Evolutionary conservation across 2,329 filamentous ascomycete genomes (phyloP).

Genomic region (Penicillium italicum): DNA sequence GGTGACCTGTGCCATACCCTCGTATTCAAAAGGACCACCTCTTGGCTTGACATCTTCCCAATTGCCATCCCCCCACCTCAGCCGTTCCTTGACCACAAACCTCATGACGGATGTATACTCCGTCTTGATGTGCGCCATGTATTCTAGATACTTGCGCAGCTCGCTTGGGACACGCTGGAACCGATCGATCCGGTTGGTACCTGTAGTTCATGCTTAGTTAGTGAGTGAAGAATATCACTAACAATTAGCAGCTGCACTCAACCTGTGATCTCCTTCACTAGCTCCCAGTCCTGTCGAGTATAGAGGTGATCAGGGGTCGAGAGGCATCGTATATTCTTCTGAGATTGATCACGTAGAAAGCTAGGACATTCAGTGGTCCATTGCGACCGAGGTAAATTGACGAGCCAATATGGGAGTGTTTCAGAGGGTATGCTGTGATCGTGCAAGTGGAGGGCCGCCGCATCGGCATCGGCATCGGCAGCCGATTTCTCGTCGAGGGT

Average conservation of each 20-base stretch:
- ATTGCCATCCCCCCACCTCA: constrained; percentile 61
- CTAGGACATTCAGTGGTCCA: constrained; percentile 67
- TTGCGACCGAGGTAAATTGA: constrained; percentile 65
- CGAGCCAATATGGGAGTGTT: constrained; percentile 70
- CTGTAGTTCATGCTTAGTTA: constrained; percentile 29
- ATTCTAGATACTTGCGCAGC: constrained; percentile 72
- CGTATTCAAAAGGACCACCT: constrained; percentile 33
- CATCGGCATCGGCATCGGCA: neutral
- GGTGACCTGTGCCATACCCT: constrained; percentile 30
- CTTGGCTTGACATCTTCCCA: constrained; percentile 34
- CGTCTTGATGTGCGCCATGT: constrained; percentile 59
- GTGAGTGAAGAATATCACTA: neutral
- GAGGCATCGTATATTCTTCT: constrained; percentile 69
- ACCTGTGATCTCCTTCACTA: constrained; percentile 62
- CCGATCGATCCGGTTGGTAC: constrained; percentile 64
- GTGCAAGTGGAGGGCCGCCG: constrained; percentile 13
- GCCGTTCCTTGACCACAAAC: constrained; percentile 67
- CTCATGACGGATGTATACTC: constrained; percentile 72
- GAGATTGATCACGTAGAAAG: constrained; percentile 60
- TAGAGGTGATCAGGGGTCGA: constrained; percentile 67
- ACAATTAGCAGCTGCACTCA: constrained; percentile 16
- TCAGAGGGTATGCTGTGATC: constrained; percentile 11
- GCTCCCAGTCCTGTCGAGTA: constrained; percentile 62
- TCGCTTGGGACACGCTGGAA: constrained; percentile 77
- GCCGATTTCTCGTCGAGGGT: constrained; percentile 22